These are phyloP conservation scores for Fragaria ananassa DNA, from an alignment of 306 rosid genomes.

Conservation along the genomic window DNA sequence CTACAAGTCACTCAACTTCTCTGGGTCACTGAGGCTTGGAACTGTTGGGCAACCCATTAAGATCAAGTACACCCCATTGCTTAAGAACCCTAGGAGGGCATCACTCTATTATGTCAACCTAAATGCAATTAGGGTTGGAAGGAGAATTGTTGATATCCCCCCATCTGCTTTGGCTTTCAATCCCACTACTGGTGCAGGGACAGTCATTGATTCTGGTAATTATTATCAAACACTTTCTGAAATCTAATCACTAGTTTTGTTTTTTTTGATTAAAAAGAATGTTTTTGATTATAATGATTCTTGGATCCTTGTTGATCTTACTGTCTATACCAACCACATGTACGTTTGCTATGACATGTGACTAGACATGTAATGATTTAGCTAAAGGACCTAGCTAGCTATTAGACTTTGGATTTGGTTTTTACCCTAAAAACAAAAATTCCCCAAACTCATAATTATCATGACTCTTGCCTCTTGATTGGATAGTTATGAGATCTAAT, in stretches of 20 bases:
- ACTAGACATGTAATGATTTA: not conserved
- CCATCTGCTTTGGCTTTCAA: conserved; percentile 71
- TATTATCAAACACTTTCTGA: not conserved
- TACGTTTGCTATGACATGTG: conserved; percentile 6
- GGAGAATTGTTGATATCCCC: conserved; percentile 70
- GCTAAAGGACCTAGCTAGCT: not conserved
- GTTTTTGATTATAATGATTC: not conserved
- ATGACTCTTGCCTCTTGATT: not conserved
- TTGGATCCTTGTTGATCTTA: conserved; percentile 2
- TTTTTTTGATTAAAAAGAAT: not conserved
- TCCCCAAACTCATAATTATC: not conserved
- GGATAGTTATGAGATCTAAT: not conserved
- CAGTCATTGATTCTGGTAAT: conserved; percentile 83
- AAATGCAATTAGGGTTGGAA: conserved; percentile 64
- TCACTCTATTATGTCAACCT: conserved; percentile 80
- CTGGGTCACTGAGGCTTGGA: conserved; percentile 86
- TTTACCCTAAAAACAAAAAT: not conserved
- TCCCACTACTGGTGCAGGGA: conserved; percentile 80
- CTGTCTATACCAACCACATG: not conserved
- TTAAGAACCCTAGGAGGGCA: conserved; percentile 76
- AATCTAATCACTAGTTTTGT: not conserved
- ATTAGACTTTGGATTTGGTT: not conserved
- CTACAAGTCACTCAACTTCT: conserved; percentile 63
- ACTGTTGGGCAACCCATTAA: conserved; percentile 75
- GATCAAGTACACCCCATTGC: conserved; percentile 79